phyloP scores from a whole-genome alignment of 78 protist species.

The Protostelium mycophagum region DNA sequence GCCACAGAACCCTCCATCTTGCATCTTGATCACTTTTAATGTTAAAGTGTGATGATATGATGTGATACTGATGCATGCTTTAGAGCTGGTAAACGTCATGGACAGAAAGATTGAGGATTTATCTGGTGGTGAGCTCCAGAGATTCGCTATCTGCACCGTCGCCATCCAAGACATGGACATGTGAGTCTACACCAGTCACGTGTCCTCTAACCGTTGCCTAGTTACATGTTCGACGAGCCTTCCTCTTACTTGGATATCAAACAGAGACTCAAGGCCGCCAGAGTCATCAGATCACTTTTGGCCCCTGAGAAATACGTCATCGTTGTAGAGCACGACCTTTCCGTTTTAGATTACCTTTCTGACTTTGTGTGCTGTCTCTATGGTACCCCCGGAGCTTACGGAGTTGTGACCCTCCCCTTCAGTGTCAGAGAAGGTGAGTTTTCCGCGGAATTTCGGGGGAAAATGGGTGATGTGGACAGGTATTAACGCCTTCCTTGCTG shows the following conservation, averaged over 20 bases:
- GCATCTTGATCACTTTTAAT: too few relatives aligned
- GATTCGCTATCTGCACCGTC: slow-evolving; percentile 94
- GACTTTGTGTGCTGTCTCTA: slow-evolving; percentile 98
- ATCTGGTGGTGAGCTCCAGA: slow-evolving; percentile 99
- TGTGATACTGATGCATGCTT: slow-evolving; percentile 26
- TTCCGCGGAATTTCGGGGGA: too few relatives aligned
- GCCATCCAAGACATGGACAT: slow-evolving; percentile 69
- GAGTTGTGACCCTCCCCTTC: slow-evolving; percentile 99
- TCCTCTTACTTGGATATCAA: slow-evolving; percentile 97
- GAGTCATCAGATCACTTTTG: slow-evolving; percentile 84
- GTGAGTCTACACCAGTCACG: slow-evolving; percentile 8
- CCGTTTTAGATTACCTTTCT: slow-evolving; percentile 98
- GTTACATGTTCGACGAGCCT: slow-evolving; percentile 99
- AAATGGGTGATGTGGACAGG: slow-evolving; percentile 19
- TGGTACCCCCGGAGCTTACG: slow-evolving; percentile 99
- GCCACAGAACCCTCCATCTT: too few relatives aligned
- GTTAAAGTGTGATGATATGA: too few relatives aligned
- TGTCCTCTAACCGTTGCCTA: not conserved
- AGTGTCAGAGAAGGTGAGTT: slow-evolving; percentile 94
- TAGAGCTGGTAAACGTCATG: slow-evolving; percentile 77
- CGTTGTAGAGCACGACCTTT: slow-evolving; percentile 99
- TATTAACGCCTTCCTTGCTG: slow-evolving; percentile 98
- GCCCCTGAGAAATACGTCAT: slow-evolving; percentile 77
- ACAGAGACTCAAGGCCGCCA: slow-evolving; percentile 98
- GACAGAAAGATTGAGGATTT: slow-evolving; percentile 80